phyloP scores from a whole-genome alignment of 495 filamentous ascomycete genomes.

The Penicillium canariense region DNA sequence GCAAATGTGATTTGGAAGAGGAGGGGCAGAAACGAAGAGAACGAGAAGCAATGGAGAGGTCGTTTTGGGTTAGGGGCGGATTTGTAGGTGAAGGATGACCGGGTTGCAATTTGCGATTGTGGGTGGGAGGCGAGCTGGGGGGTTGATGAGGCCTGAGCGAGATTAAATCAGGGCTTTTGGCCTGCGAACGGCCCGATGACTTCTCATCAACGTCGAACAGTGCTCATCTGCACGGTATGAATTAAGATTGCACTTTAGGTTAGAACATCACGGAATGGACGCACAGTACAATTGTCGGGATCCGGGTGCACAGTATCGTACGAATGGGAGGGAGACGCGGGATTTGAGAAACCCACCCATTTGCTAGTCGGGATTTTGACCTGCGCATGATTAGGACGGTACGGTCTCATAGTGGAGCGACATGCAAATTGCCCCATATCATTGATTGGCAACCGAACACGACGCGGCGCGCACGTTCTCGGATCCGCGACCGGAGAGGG shows the following conservation, averaged over 20 bases:
- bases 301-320: not conserved
- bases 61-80: not conserved
- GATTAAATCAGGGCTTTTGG: not conserved
- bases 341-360: not conserved
- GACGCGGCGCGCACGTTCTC: not conserved
- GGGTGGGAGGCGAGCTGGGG: too few species aligned
- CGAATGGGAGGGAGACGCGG: not conserved
- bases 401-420: not conserved
- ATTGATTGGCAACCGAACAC: not conserved
- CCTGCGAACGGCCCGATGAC: not conserved
- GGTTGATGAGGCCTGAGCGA: not conserved
- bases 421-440: not conserved
- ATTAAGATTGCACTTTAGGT: not conserved
- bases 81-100: not conserved
- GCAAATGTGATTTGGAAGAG: not conserved
- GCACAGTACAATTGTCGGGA: not conserved
- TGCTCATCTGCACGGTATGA: not conserved
- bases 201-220: not conserved
- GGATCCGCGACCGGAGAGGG: constrained; percentile 5
- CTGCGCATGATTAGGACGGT: not conserved
- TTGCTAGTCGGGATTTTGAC: not conserved
- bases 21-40: not conserved
- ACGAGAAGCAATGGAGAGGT: not conserved
- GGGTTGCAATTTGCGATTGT: not conserved
- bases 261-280: not conserved